phyloP scores from a whole-genome alignment of 2,329 filamentous ascomycete genomes.

The Colletotrichum karsti region DNA sequence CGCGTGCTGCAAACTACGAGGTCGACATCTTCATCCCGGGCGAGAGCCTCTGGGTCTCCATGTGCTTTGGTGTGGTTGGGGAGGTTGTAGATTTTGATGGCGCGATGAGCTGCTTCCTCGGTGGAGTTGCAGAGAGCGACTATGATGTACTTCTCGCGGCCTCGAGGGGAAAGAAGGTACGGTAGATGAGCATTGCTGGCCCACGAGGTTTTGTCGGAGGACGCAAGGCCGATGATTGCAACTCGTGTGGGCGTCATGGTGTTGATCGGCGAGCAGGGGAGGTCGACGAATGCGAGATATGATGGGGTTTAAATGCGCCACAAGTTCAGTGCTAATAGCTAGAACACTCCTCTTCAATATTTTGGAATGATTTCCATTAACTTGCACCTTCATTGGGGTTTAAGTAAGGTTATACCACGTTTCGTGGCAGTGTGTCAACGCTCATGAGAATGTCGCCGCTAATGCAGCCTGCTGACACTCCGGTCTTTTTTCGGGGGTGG shows the following conservation, averaged over 20 bases:
- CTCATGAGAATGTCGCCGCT: too few species aligned
- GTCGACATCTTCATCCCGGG: conserved; percentile 58
- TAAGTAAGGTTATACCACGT: too few species aligned
- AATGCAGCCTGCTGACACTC: too few species aligned
- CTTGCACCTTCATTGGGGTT: too few species aligned
- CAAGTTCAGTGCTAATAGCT: too few species aligned
- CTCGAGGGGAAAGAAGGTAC: conserved; percentile 59
- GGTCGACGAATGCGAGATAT: too few species aligned
- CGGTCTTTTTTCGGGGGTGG: too few species aligned
- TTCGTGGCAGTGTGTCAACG: too few species aligned
- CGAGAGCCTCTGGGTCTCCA: conserved; percentile 55
- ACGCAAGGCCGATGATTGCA: conserved; percentile 65
- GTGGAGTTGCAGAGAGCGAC: conserved; percentile 62
- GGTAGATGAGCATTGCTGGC: conserved; percentile 65
- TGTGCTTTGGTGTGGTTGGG: conserved; percentile 53
- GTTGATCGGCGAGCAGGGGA: too few species aligned
- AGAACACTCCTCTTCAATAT: too few species aligned
- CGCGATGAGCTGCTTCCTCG: conserved; percentile 48
- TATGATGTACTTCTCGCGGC: conserved; percentile 53
- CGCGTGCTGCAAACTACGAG: conserved; percentile 64
- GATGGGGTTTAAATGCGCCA: too few species aligned
- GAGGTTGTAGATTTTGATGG: conserved; percentile 53
- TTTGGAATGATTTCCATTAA: too few species aligned
- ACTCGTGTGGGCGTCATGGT: conserved; percentile 51
- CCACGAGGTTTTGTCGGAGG: conserved; percentile 61